phyloP scores from a whole-genome alignment of 441 rosid genomes.

The Adansonia madagascariensis region DNA sequence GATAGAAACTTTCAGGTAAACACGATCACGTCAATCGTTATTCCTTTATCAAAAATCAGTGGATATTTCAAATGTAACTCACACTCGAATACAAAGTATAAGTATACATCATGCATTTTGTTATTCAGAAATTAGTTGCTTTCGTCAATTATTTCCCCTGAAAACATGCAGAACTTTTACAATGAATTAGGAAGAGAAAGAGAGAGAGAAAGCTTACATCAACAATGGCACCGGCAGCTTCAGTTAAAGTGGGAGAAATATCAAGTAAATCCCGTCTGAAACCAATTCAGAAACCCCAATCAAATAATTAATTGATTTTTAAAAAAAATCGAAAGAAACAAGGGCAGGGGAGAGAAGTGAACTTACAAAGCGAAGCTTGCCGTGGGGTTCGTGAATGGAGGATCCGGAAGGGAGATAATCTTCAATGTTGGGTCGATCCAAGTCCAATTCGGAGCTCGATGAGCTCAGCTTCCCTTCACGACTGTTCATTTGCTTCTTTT shows the following conservation, averaged over 20 bases:
- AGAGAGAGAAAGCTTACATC: slow-evolving; percentile 53
- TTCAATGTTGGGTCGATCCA: slow-evolving; percentile 85
- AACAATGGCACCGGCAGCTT: slow-evolving; percentile 97
- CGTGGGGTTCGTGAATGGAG: slow-evolving; percentile 76
- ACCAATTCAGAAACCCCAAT: not conserved
- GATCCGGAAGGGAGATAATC: slow-evolving; percentile 92
- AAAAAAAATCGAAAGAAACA: not conserved
- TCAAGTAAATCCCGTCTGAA: slow-evolving; percentile 85
- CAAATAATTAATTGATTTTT: not conserved
- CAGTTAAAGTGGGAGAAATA: slow-evolving; percentile 80
- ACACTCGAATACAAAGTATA: not conserved
- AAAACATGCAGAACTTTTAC: slow-evolving; percentile 19
- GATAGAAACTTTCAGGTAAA: slow-evolving; percentile 1
- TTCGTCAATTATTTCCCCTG: not conserved
- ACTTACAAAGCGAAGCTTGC: slow-evolving; percentile 76
- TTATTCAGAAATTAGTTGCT: not conserved
- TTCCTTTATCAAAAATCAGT: not conserved
- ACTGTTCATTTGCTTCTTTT: slow-evolving; percentile 29
- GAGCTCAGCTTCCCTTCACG: slow-evolving; percentile 48
- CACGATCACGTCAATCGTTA: not conserved
- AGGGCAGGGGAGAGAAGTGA: not conserved
- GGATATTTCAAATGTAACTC: not conserved
- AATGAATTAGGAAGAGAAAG: not conserved
- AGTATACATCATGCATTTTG: not conserved
- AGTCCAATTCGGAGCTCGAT: slow-evolving; percentile 79